These are phyloP conservation scores for Saturnispora halmiae DNA, from an alignment of 805 yeast genomes.

Conservation along the genomic window DNA sequence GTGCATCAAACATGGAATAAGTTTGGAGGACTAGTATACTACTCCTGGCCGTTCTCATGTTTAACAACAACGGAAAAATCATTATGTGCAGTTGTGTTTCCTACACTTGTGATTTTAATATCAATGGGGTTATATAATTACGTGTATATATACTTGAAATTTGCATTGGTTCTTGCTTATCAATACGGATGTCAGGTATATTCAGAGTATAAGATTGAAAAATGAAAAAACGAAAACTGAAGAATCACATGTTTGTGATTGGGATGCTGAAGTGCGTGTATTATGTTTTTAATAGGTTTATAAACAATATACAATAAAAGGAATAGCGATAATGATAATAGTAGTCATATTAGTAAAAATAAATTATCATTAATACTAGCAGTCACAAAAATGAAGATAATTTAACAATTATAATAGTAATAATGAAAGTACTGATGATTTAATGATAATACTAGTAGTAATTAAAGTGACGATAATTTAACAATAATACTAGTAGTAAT, in stretches of 20 bases:
- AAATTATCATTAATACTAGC: no score
- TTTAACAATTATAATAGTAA: no score
- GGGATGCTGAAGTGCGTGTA: no score
- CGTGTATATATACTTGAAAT: conserved; percentile 1
- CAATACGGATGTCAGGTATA: background rate
- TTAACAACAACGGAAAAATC: conserved; percentile 4
- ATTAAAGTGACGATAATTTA: no score
- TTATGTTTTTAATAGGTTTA: background rate
- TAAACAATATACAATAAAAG: background rate
- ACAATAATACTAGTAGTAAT: no score
- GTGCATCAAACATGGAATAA: background rate
- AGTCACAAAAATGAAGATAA: no score
- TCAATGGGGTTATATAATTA: conserved; percentile 6
- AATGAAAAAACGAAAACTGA: background rate
- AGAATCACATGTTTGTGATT: no score
- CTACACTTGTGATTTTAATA: background rate
- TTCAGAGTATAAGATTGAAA: background rate
- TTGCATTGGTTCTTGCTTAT: background rate
- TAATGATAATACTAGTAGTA: no score
- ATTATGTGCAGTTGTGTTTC: conserved; percentile 1
- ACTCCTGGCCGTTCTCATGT: conserved; percentile 4
- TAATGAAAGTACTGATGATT: no score
- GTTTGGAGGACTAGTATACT: conserved; percentile 1
- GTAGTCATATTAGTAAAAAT: no score
- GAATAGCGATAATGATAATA: background rate